phyloP scores from a whole-genome alignment of 495 filamentous ascomycete genomes.

The Trichocladium antarcticum region DNA sequence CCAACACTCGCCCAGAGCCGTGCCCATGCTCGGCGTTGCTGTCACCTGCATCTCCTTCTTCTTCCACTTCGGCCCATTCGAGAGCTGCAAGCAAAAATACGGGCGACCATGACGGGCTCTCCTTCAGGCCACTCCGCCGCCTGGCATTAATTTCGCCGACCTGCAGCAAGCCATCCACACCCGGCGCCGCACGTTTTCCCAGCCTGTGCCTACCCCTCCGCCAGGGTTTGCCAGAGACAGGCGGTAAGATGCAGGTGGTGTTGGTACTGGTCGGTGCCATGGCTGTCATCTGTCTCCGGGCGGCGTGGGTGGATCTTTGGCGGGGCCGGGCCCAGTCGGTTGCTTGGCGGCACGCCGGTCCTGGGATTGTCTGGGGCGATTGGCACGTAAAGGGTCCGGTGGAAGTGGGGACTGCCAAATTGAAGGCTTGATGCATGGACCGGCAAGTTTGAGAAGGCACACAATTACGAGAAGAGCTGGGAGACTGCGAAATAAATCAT shows the following conservation, averaged over 20 bases:
- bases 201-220: neutral
- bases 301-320: neutral
- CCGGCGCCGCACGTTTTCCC: neutral
- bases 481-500: neutral
- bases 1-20: neutral
- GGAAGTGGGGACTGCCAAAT: neutral
- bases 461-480: neutral
- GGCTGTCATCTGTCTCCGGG: neutral
- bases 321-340: no score
- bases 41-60: neutral
- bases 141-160: neutral
- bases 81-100: conserved; percentile 6
- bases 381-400: neutral
- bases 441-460: neutral
- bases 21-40: neutral
- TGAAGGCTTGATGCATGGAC: neutral
- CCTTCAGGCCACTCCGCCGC: neutral
- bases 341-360: no score
- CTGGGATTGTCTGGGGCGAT: neutral
- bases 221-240: neutral
- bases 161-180: conserved; percentile 3
- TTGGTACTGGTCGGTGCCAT: neutral
- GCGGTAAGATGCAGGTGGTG: neutral
- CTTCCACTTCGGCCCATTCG: conserved; percentile 5
- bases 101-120: neutral